Evolutionary conservation across 768 basidiomycete species (phyloP).

Genomic region (Panellus pusillus): DNA sequence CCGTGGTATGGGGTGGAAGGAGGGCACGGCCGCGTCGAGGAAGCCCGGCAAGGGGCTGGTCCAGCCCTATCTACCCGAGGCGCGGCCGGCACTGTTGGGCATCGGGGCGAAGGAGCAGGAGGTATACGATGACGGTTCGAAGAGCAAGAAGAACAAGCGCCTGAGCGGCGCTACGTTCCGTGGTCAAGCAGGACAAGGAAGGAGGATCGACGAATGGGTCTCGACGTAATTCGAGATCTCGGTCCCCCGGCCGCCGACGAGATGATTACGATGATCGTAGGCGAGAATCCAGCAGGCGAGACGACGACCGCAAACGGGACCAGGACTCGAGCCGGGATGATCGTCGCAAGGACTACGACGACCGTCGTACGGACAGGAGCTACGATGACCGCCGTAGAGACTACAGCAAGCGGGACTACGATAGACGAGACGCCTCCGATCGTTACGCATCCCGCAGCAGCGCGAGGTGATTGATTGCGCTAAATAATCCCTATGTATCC

Average conservation of each 20-base stretch:
- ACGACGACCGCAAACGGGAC: slow-evolving; percentile 23
- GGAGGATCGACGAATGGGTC: slow-evolving; percentile 43
- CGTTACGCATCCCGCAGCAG: slow-evolving; percentile 28
- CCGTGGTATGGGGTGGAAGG: slow-evolving; percentile 96
- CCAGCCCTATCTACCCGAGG: slow-evolving; percentile 79
- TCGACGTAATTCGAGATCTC: slow-evolving; percentile 41
- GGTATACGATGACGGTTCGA: slow-evolving; percentile 66
- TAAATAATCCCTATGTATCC: not conserved
- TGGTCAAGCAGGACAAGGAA: slow-evolving; percentile 69
- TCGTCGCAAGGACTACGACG: too few species aligned
- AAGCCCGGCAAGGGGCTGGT: slow-evolving; percentile 61
- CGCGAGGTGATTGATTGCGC: slow-evolving; percentile 24
- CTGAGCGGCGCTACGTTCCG: slow-evolving; percentile 78
- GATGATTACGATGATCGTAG: slow-evolving; percentile 15
- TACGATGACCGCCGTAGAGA: slow-evolving; percentile 20
- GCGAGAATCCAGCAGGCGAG: slow-evolving; percentile 21
- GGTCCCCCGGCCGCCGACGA: slow-evolving; percentile 42
- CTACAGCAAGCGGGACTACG: slow-evolving; percentile 21
- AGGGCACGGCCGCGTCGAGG: slow-evolving; percentile 69
- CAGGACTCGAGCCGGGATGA: not conserved
- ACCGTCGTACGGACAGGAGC: too few species aligned
- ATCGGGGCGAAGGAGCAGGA: slow-evolving; percentile 92
- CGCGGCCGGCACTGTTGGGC: slow-evolving; percentile 85
- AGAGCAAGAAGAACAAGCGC: slow-evolving; percentile 46
- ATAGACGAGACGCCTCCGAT: slow-evolving; percentile 34